phyloP scores from a whole-genome alignment of 441 rosid species.

The Populus trichocarpa region DNA sequence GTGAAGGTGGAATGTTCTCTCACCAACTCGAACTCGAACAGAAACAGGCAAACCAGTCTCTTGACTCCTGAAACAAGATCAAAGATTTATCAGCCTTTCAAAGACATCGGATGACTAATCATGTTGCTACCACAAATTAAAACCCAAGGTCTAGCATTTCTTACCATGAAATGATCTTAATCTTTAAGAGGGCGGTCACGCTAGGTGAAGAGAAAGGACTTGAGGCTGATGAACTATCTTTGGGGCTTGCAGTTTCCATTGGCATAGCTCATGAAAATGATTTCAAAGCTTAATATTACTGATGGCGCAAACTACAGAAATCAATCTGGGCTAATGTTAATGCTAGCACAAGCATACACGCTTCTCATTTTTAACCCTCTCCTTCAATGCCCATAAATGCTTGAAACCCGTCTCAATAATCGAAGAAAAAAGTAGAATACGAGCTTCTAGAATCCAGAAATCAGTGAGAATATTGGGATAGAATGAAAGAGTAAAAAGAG shows the following conservation, averaged over 20 bases:
- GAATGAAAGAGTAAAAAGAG: constrained; percentile 13
- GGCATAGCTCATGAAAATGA: constrained; percentile 11
- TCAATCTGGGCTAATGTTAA: constrained; percentile 11
- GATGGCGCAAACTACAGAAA: not conserved
- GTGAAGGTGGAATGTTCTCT: constrained; percentile 61
- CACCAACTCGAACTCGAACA: constrained; percentile 42
- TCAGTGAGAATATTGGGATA: constrained; percentile 12
- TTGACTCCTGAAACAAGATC: constrained; percentile 53
- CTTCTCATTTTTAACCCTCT: constrained; percentile 11
- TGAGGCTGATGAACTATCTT: constrained; percentile 49
- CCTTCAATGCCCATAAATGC: constrained; percentile 25
- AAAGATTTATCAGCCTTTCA: not conserved
- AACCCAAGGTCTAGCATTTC: not conserved
- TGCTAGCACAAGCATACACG: constrained; percentile 17
- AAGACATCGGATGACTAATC: too few relatives aligned
- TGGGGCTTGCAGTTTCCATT: constrained; percentile 54
- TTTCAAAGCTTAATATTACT: not conserved
- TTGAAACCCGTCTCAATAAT: constrained; percentile 30
- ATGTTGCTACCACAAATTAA: not conserved
- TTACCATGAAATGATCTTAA: constrained; percentile 70
- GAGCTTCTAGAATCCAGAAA: constrained; percentile 27
- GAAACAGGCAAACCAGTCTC: constrained; percentile 81
- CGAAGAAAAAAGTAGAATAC: constrained; percentile 2
- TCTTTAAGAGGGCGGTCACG: constrained; percentile 58
- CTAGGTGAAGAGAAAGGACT: constrained; percentile 71